Percentiles rank a stretch among this genome's conserved stretches.
Conservation (phyloP, 176 grass and related monocot species). For the Pontederia crassipes region DNA sequence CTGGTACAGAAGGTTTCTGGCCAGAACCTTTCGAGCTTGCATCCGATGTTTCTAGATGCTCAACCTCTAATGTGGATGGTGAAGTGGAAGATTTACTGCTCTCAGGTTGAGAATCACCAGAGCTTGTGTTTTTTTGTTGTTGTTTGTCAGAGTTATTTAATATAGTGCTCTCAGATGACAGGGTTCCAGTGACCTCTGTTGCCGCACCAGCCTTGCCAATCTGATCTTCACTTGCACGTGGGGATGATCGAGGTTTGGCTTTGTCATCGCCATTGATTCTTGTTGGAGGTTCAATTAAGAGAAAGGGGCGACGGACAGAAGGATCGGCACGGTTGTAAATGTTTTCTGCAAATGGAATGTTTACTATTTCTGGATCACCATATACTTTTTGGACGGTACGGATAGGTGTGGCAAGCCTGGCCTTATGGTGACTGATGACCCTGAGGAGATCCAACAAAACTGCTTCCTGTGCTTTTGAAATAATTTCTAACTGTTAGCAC, state of each 20-base stretch:
- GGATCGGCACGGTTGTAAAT: conserved; percentile 39
- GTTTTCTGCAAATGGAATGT: conserved; percentile 76
- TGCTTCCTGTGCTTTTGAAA: conserved; percentile 52
- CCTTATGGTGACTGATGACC: conserved; percentile 84
- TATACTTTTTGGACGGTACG: conserved; percentile 97
- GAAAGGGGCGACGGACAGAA: conserved; percentile 32
- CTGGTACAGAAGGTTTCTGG: conserved; percentile 27
- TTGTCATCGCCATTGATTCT: conserved; percentile 61
- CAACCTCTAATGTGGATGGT: conserved; percentile 8
- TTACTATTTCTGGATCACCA: conserved; percentile 70
- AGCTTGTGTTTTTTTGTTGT: conserved; percentile 42
- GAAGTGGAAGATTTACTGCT: conserved; percentile 28
- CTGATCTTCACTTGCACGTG: conserved; percentile 43
- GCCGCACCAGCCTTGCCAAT: conserved; percentile 33
- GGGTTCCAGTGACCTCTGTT: conserved; percentile 28
- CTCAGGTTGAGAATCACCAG: conserved; percentile 36
- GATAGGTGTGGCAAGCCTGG: conserved; percentile 96
- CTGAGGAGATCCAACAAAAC: conserved; percentile 93
- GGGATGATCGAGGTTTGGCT: conserved; percentile 24
- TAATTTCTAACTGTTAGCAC: no score
- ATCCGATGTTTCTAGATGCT: conserved; percentile 22
- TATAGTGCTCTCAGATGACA: conserved; percentile 25
- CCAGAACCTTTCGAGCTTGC: conserved; percentile 22
- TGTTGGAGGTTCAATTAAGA: conserved; percentile 70
- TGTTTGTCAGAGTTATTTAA: conserved; percentile 55